Conservation (phyloP, 1,139 yeast species). For the Blastobotrys petasosporus region DNA sequence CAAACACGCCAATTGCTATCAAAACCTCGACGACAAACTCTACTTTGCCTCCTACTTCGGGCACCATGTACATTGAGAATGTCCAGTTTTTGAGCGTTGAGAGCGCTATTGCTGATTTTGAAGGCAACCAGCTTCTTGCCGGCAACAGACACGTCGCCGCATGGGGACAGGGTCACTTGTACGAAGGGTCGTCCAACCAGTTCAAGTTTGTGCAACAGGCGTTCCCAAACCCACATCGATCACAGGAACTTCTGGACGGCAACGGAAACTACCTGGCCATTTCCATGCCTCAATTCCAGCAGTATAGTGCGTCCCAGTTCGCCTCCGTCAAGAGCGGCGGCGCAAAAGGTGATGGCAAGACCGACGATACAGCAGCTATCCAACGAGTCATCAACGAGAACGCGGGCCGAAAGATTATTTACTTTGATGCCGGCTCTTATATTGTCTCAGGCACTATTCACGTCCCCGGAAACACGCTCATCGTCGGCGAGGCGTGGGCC, state of each 20-base stretch:
- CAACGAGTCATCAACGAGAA: slow-evolving; percentile 10
- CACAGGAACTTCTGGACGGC: slow-evolving; percentile 4
- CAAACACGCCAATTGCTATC: not conserved
- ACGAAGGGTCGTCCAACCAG: not conserved
- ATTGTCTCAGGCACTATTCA: slow-evolving; percentile 12
- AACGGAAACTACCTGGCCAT: slow-evolving; percentile 6
- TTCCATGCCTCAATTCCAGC: slow-evolving; percentile 12
- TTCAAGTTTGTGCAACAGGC: slow-evolving; percentile 1
- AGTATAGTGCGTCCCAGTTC: slow-evolving; percentile 6
- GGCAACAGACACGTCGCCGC: not conserved
- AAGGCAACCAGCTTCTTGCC: not conserved
- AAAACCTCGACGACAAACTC: not conserved
- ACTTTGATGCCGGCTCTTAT: slow-evolving; percentile 15
- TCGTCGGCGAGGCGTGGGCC: slow-evolving; percentile 16
- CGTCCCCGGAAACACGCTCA: slow-evolving; percentile 12
- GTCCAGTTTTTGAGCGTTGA: not conserved
- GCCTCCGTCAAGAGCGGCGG: slow-evolving; percentile 9
- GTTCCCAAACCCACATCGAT: not conserved
- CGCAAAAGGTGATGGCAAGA: slow-evolving; percentile 6
- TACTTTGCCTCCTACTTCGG: not conserved
- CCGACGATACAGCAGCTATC: slow-evolving; percentile 14
- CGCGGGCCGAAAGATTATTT: slow-evolving; percentile 10
- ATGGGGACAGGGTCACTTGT: not conserved
- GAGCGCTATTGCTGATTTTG: not conserved
- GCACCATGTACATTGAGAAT: not conserved